Percentiles rank a stretch among this genome's conserved stretches.
These are phyloP conservation scores for Bothriochloa decipiens DNA, from an alignment of 176 grass and related monocot species.

Conservation along the genomic window DNA sequence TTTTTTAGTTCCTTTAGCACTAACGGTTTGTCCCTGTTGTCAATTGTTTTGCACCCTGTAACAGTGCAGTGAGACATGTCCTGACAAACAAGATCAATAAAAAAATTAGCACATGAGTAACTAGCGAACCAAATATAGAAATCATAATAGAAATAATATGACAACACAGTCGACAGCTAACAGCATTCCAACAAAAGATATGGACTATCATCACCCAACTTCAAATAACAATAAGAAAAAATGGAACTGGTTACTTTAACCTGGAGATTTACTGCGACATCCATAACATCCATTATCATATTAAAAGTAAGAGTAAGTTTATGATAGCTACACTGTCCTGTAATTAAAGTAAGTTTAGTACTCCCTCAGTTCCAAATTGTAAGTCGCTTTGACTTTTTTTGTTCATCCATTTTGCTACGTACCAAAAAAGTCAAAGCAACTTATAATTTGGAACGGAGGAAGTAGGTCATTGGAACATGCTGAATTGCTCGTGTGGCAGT, in stretches of 20 bases:
- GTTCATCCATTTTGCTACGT: no score
- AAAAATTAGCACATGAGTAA: constrained; percentile 26
- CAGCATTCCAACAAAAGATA: neutral
- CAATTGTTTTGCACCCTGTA: constrained; percentile 67
- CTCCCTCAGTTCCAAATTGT: no score
- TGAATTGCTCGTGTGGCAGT: neutral
- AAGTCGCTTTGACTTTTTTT: no score
- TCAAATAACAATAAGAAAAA: neutral
- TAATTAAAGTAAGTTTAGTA: neutral
- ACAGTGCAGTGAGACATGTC: constrained; percentile 75
- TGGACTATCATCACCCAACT: neutral
- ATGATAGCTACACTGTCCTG: neutral
- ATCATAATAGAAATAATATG: constrained; percentile 16
- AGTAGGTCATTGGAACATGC: no score
- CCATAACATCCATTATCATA: constrained; percentile 17
- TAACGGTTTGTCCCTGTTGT: constrained; percentile 68
- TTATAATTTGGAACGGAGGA: no score
- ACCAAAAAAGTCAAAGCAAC: no score
- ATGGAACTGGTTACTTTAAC: neutral
- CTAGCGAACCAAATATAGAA: constrained; percentile 6
- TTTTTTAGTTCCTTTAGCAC: constrained; percentile 89
- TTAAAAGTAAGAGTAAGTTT: constrained; percentile 12
- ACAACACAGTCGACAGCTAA: neutral
- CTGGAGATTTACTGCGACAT: constrained; percentile 19
- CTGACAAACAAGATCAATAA: constrained; percentile 44